Base-by-base conservation (phyloP, 2,329 filamentous ascomycete genomes). In the Phialocephala sp. region DNA sequence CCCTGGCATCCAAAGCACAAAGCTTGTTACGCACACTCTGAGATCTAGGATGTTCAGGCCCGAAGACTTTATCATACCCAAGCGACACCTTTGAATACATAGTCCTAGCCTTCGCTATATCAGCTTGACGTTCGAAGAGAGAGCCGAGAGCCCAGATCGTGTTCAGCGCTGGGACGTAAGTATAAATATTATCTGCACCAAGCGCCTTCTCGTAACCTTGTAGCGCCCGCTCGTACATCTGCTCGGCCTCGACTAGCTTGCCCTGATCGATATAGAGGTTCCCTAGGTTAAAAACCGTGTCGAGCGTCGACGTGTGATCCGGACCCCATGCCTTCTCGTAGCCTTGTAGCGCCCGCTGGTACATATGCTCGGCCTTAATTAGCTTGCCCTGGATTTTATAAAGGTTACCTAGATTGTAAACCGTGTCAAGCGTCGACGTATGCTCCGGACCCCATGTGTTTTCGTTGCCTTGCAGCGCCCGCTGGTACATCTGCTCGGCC, bases 41-140 rank as follows among this genome's bases (percentile, higher is more conserved):
- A 43, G 61, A 66, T 20, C 24, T 62, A 35, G 59, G 8, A 66
- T 73, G 70, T 55, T 69, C 63, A 55, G 65, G 62, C 58, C 71
- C 69, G 35, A 64, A 24, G 55, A 57, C 66, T 67, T 70, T 66
- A 61, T 74, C 64, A 56, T 68, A 69, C n/a, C 68, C 69, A 58
- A 43, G 8, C 27, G 73, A 59, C 11, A 66, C 71, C 59, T 64
- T 66, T 63, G 64, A 58, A 70, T 47, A 69, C 63, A 65, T 65
- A 36, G 20, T 56, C 60, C 56, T 62, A 8, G 76, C 74, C 35
- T 77, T 68, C 14, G 67, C 39, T n/a, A 73, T 36, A 60, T 70
- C 70, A 59, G 67, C 73, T 66, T 76, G 71, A 27, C 68, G 12
- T 11, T 5, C 9, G 55, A 77, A 79, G 63, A 79, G 66, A 56